Percentiles rank a stretch among this genome's conserved stretches.
These are phyloP conservation scores for Dichomitus squalens DNA, from an alignment of 1,284 basidiomycete genomes.

Conservation along the genomic window DNA sequence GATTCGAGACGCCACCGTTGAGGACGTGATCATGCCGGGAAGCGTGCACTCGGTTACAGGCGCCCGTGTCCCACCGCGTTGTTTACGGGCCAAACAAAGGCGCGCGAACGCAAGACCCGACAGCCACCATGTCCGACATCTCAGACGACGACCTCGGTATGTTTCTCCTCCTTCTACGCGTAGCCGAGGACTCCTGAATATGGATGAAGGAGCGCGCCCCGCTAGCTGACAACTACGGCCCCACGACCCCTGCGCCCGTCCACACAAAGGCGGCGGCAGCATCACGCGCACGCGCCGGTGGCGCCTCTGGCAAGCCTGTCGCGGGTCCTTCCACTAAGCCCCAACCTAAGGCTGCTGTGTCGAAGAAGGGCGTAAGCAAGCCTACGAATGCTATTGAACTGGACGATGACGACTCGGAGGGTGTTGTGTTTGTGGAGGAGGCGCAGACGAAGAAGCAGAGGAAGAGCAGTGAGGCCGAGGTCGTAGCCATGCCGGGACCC, in stretches of 20 bases:
- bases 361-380: conserved; percentile 3
- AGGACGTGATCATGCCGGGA: too few relatives aligned
- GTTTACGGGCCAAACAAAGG: conserved; percentile 22
- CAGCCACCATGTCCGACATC: conserved; percentile 23
- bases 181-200: conserved; percentile 25
- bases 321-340: conserved; percentile 29
- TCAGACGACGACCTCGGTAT: conserved; percentile 28
- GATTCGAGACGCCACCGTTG: too few relatives aligned
- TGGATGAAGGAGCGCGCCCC: conserved; percentile 13
- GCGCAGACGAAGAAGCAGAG: conserved; percentile 13
- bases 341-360: conserved; percentile 1
- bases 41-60: too few relatives aligned
- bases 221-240: conserved; percentile 25
- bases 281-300: conserved; percentile 14
- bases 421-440: conserved; percentile 17
- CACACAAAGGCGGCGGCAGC: conserved; percentile 19
- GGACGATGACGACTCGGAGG: conserved; percentile 17
- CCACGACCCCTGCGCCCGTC: conserved; percentile 30
- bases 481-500: conserved; percentile 12
- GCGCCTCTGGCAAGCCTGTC: conserved; percentile 16
- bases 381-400: conserved; percentile 10
- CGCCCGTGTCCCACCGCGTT: conserved; percentile 9
- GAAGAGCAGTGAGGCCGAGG: conserved; percentile 12
- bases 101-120: conserved; percentile 3
- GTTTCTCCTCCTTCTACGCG: conserved; percentile 5